Conservation (phyloP, 2,329 filamentous ascomycete species). For the Onygenales sp. region DNA sequence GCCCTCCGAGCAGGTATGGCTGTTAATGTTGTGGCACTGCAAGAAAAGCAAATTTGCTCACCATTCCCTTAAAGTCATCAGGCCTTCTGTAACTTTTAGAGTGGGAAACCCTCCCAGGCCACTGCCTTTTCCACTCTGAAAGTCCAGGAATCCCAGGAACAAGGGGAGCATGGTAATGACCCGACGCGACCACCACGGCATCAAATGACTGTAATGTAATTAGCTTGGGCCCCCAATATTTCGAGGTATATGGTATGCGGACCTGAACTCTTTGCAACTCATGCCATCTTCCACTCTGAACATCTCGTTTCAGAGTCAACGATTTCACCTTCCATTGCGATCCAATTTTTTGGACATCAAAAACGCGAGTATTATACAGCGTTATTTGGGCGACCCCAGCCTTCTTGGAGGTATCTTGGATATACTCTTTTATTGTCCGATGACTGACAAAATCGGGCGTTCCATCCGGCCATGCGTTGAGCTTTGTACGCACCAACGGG, state of each 20-base stretch:
- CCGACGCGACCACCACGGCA: slow-evolving; percentile 44
- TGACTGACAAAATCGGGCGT: slow-evolving; percentile 54
- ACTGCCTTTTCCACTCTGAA: slow-evolving; percentile 35
- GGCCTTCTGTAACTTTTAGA: slow-evolving; percentile 44
- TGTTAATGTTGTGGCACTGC: neutral
- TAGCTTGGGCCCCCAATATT: slow-evolving; percentile 2
- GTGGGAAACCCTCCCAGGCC: slow-evolving; percentile 38
- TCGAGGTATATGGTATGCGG: neutral
- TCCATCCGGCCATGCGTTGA: slow-evolving; percentile 48
- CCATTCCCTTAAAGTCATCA: slow-evolving; percentile 43
- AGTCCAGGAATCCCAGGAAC: slow-evolving; percentile 43
- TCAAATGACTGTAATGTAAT: slow-evolving; percentile 34
- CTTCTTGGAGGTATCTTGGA: slow-evolving; percentile 47
- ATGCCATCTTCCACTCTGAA: slow-evolving; percentile 3
- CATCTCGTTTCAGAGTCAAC: slow-evolving; percentile 28
- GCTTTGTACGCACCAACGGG: slow-evolving; percentile 39
- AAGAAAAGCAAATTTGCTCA: slow-evolving; percentile 32
- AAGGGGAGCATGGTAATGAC: slow-evolving; percentile 45
- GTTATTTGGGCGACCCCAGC: slow-evolving; percentile 44
- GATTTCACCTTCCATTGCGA: slow-evolving; percentile 45
- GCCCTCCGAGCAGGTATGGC: neutral
- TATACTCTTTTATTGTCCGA: slow-evolving; percentile 47
- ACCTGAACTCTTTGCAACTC: neutral
- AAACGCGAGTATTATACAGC: slow-evolving; percentile 51
- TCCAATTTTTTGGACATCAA: slow-evolving; percentile 38